Conservation (phyloP, 441 rosid species). For the Aleurites moluccanus region DNA sequence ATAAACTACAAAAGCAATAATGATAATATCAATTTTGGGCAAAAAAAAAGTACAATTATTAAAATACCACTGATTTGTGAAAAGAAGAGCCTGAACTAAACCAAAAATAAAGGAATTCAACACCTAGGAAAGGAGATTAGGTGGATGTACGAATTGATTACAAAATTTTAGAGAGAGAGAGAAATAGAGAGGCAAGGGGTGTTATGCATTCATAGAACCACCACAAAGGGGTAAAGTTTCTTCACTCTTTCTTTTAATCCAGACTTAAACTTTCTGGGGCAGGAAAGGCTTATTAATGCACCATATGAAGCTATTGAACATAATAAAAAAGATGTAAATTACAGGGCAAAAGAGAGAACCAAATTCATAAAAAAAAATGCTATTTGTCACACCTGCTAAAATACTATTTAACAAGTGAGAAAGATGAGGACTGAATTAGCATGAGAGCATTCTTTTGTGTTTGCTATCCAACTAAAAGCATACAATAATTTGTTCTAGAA, state of each 20-base stretch:
- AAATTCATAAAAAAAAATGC: background rate
- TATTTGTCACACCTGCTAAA: background rate
- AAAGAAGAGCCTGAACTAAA: background rate
- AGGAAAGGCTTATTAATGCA: no score
- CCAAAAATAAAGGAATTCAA: constrained; percentile 7
- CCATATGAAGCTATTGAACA: background rate
- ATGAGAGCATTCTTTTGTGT: background rate
- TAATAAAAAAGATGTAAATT: background rate
- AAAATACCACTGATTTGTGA: background rate
- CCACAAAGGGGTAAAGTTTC: background rate
- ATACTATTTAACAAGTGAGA: background rate
- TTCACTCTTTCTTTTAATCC: background rate
- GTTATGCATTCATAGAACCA: background rate
- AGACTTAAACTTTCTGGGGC: no score
- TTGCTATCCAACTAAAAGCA: constrained; percentile 3
- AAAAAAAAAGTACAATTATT: background rate
- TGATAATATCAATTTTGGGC: background rate
- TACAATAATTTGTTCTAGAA: background rate
- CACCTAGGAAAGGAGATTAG: background rate
- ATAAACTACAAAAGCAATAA: background rate
- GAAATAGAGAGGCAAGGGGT: background rate
- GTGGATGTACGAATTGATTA: background rate
- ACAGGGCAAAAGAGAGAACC: background rate
- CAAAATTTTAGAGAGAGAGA: background rate
- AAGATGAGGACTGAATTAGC: background rate